Evolutionary conservation across 257 asterid species (phyloP).

Genomic region (Haberlea rhodopensis): DNA sequence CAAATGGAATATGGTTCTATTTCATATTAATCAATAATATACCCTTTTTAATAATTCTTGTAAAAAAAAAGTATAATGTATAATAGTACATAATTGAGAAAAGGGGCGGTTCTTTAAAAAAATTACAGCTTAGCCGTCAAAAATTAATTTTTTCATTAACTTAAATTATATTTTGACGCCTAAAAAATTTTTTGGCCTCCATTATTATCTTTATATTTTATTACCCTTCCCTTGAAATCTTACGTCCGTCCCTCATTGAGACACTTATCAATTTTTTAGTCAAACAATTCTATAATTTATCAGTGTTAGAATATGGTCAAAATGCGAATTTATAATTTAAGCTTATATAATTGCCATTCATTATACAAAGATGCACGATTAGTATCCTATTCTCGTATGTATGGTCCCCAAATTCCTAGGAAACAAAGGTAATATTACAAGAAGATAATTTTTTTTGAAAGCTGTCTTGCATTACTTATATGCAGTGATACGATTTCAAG

Average conservation of each 20-base stretch:
- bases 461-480: too few relatives aligned
- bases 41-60: neutral
- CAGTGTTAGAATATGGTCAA: constrained; percentile 23
- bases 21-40: neutral
- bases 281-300: neutral
- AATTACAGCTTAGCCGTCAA: too few relatives aligned
- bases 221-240: too few relatives aligned
- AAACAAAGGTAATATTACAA: constrained; percentile 12
- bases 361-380: constrained; percentile 21
- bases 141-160: too few relatives aligned
- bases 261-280: constrained; percentile 11
- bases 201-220: too few relatives aligned
- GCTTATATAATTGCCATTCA: constrained; percentile 8
- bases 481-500: too few relatives aligned
- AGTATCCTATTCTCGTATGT: constrained; percentile 31
- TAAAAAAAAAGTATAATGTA: constrained; percentile 6
- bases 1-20: constrained; percentile 22
- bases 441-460: too few relatives aligned
- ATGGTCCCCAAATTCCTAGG: constrained; percentile 30
- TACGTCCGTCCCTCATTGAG: too few relatives aligned
- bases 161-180: too few relatives aligned
- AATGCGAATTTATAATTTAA: constrained; percentile 11
- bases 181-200: too few relatives aligned
- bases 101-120: too few relatives aligned
- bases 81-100: too few relatives aligned